Conservation (phyloP, 371 early-diverging fungal species). For the Mortierella sp. region DNA sequence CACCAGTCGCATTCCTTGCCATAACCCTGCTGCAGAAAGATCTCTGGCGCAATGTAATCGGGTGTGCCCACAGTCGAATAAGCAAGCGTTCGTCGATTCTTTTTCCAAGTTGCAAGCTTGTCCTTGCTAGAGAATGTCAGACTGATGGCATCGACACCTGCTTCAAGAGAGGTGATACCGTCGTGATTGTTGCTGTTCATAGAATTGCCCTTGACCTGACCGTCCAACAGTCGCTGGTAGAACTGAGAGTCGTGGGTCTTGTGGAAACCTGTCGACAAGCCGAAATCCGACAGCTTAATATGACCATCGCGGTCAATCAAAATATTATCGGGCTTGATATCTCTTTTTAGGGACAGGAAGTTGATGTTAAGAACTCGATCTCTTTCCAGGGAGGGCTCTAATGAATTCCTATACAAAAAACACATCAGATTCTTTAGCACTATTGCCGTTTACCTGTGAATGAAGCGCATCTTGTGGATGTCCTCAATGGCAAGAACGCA, state of each 20-base stretch:
- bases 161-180: constrained; percentile 36
- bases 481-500: constrained; percentile 95
- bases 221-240: constrained; percentile 80
- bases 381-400: too few relatives aligned
- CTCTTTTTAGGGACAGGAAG: constrained; percentile 57
- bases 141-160: constrained; percentile 79
- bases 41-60: constrained; percentile 98
- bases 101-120: constrained; percentile 96
- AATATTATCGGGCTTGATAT: constrained; percentile 92
- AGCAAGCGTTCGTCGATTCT: constrained; percentile 89
- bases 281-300: constrained; percentile 96
- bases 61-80: constrained; percentile 98
- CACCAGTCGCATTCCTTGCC: constrained; percentile 99
- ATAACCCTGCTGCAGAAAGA: constrained; percentile 94
- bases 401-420: too few relatives aligned
- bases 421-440: not conserved
- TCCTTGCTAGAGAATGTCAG: constrained; percentile 85
- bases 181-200: constrained; percentile 35
- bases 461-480: constrained; percentile 96
- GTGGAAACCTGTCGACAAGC: constrained; percentile 98
- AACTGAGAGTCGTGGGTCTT: constrained; percentile 97
- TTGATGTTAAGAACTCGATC: not conserved
- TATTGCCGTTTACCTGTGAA: constrained; percentile 84
- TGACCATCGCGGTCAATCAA: constrained; percentile 88
- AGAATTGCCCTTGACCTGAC: constrained; percentile 54